Conservation (phyloP, 2,329 filamentous ascomycete species). For the Trichoderma sp. region DNA sequence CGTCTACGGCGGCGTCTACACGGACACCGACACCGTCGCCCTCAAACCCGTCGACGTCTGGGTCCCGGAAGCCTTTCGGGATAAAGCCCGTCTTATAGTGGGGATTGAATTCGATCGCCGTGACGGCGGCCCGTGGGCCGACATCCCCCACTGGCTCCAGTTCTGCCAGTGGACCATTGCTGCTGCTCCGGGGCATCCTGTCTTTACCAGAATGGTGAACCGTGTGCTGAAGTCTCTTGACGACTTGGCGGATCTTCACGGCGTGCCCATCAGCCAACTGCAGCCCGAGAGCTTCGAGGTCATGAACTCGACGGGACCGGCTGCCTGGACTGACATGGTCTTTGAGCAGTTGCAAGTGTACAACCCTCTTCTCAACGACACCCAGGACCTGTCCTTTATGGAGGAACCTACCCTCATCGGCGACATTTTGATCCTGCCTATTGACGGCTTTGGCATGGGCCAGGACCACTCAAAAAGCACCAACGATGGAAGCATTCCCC, state of each 20-base stretch:
- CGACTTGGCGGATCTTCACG: constrained; percentile 18
- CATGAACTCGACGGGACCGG: constrained; percentile 22
- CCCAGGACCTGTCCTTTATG: constrained; percentile 22
- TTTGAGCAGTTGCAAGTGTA: constrained; percentile 21
- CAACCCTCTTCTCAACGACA: constrained; percentile 14
- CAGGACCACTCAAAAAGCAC: constrained; percentile 31
- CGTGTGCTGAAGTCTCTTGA: constrained; percentile 26
- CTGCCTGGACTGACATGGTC: constrained; percentile 22
- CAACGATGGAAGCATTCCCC: constrained; percentile 29
- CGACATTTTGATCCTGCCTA: constrained; percentile 28
- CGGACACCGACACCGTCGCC: constrained; percentile 59
- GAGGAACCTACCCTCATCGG: constrained; percentile 22
- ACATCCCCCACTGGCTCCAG: constrained; percentile 32
- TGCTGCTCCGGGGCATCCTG: constrained; percentile 32
- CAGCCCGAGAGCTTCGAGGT: constrained; percentile 17
- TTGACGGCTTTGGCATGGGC: constrained; percentile 32
- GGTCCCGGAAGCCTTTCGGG: constrained; percentile 19
- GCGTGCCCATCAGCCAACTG: neutral
- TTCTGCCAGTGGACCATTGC: constrained; percentile 40
- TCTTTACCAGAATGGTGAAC: constrained; percentile 26
- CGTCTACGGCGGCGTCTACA: constrained; percentile 46
- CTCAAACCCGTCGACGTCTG: constrained; percentile 46
- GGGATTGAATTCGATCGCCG: constrained; percentile 35
- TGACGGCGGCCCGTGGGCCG: constrained; percentile 28
- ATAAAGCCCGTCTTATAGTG: constrained; percentile 23